Conservation (phyloP, 306 rosid genomes). For the Bauhinia variegata region DNA sequence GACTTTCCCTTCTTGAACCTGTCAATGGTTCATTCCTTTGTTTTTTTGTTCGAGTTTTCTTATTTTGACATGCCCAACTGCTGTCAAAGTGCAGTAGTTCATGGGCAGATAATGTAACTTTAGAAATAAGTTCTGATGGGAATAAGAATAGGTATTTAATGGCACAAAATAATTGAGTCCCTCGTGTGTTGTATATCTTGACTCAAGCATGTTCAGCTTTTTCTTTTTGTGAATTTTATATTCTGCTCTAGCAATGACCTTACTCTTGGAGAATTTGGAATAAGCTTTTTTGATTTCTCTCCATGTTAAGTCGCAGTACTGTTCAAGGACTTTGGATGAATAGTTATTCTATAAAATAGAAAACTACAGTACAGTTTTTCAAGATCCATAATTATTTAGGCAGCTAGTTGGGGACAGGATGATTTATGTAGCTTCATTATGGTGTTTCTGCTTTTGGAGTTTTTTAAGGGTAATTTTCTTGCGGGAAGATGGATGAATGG, state of each 20-base stretch:
- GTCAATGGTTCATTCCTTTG: too few species aligned
- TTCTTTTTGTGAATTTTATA: too few species aligned
- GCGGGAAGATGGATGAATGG: background rate
- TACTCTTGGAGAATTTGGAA: conserved; percentile 2
- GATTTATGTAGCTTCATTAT: background rate
- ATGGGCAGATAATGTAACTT: background rate
- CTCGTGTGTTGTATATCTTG: background rate
- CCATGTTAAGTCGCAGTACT: conserved; percentile 19
- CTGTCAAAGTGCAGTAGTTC: too few species aligned
- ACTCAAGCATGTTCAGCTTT: background rate
- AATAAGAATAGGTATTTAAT: conserved; percentile 15
- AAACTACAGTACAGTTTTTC: background rate
- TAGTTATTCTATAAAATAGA: conserved; percentile 8
- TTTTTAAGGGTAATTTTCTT: background rate
- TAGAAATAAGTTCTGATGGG: conserved; percentile 2
- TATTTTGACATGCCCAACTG: too few species aligned
- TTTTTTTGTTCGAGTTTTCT: too few species aligned
- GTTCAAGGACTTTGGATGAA: background rate
- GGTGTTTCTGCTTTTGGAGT: background rate
- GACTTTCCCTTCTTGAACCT: too few species aligned
- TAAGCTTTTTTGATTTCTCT: conserved; percentile 13
- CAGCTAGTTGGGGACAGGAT: conserved; percentile 8
- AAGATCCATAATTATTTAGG: conserved; percentile 20
- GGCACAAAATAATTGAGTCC: background rate
- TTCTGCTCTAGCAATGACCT: too few species aligned